Evolutionary conservation across 2,329 filamentous ascomycete genomes (phyloP).

Genomic region (Colletotrichum sp.): DNA sequence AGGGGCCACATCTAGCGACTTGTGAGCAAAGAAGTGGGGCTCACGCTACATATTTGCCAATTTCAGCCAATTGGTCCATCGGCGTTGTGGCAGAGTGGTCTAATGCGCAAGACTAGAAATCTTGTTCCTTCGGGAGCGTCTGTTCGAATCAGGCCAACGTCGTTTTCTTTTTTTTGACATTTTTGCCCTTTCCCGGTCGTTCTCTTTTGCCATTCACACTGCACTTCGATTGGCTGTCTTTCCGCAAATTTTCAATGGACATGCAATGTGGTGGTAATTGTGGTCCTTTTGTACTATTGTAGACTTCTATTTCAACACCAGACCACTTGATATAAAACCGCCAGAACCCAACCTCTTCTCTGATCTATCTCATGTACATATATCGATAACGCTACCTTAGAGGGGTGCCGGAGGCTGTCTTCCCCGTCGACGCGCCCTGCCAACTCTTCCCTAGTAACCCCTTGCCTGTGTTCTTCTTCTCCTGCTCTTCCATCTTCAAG

Average conservation of each 20-base stretch:
- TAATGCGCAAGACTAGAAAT: slow-evolving; percentile 3
- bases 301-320: background rate
- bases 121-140: slow-evolving; percentile 1
- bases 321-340: background rate
- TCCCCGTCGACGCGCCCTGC: background rate
- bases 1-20: too few relatives aligned
- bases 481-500: slow-evolving; percentile 27
- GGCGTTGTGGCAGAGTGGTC: slow-evolving; percentile 1
- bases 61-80: rapidly evolving
- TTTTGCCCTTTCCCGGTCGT: background rate
- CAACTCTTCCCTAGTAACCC: slow-evolving; percentile 1
- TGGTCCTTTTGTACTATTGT: too few relatives aligned
- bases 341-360: background rate
- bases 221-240: too few relatives aligned
- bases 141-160: slow-evolving; percentile 1
- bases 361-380: background rate
- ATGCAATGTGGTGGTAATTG: rapidly evolving
- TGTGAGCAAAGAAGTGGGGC: rapidly evolving
- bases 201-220: too few relatives aligned
- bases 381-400: background rate
- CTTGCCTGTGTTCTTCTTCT: background rate
- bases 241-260: rapidly evolving
- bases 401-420: background rate
- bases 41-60: background rate
- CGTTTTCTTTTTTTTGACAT: background rate